A percentile compares a stretch with the other conserved stretches of the same genome.
phyloP scores from a whole-genome alignment of 352 stramenopile species.

The Pythium myriotylum region DNA sequence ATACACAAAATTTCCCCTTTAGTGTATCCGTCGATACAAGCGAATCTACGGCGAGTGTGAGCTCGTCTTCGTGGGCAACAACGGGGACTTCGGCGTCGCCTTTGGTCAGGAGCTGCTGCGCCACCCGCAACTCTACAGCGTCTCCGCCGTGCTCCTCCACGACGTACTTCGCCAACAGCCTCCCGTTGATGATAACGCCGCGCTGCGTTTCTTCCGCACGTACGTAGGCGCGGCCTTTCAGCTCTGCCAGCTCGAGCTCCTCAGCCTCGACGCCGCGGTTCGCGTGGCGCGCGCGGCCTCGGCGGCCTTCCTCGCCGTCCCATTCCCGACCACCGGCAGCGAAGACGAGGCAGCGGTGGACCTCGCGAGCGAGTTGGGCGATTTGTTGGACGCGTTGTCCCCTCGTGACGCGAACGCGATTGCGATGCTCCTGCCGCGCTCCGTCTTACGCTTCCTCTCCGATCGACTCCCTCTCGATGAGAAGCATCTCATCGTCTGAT shows the following conservation, averaged over 20 bases:
- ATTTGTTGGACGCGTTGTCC: conserved; percentile 16
- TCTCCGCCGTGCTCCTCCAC: conserved; percentile 70
- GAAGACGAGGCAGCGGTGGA: conserved; percentile 59
- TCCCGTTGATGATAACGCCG: conserved; percentile 40
- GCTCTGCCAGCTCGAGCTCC: conserved; percentile 49
- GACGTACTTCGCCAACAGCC: conserved; percentile 70
- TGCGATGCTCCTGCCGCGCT: conserved; percentile 4
- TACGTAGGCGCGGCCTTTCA: conserved; percentile 74
- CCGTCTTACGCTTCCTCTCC: conserved; percentile 13
- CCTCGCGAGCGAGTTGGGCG: conserved; percentile 53
- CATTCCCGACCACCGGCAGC: conserved; percentile 54
- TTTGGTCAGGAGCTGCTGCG: conserved; percentile 65
- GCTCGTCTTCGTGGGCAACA: conserved; percentile 79
- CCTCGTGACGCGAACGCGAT: conserved; percentile 16
- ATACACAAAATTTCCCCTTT: not conserved
- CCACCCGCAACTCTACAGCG: conserved; percentile 47
- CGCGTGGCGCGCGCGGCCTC: conserved; percentile 62
- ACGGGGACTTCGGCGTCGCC: conserved; percentile 69
- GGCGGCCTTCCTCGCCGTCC: conserved; percentile 52
- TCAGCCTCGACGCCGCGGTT: conserved; percentile 51
- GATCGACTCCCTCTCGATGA: conserved; percentile 2
- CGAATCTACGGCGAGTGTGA: conserved; percentile 66
- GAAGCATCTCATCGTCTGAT: conserved; percentile 20
- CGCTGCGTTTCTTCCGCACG: conserved; percentile 68
- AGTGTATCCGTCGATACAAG: conserved; percentile 67